phyloP scores from a whole-genome alignment of 148 eudicot genomes.

The Fagopyrum tataricum region DNA sequence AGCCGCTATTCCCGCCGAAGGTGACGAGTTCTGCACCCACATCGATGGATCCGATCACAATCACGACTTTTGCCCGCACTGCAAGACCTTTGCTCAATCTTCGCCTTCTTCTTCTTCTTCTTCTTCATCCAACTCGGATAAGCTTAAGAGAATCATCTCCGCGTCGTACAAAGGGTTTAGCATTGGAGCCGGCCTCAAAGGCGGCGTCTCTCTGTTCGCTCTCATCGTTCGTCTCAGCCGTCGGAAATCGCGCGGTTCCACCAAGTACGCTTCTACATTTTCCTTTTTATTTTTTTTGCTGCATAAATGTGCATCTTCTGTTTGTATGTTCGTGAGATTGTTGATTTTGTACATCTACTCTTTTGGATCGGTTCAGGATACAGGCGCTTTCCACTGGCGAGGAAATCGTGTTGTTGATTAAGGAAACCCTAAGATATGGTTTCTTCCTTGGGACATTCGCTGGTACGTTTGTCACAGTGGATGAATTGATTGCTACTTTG shows the following conservation, averaged over 20 bases:
- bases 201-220: conserved; percentile 82
- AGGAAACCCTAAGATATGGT: conserved; percentile 89
- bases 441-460: conserved; percentile 89
- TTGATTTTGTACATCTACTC: background rate
- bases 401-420: conserved; percentile 52
- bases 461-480: conserved; percentile 87
- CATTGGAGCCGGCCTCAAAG: conserved; percentile 92
- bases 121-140: conserved; percentile 47
- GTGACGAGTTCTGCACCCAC: background rate
- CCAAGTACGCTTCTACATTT: conserved; percentile 25
- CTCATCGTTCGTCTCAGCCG: conserved; percentile 74
- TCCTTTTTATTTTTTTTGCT: background rate
- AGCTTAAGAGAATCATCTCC: conserved; percentile 36
- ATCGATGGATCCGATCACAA: background rate
- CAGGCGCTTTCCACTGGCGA: conserved; percentile 55
- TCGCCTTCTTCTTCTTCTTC: conserved; percentile 42
- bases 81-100: conserved; percentile 27
- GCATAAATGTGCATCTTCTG: background rate
- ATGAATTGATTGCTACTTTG: conserved; percentile 70
- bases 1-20: background rate
- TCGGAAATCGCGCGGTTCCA: conserved; percentile 31
- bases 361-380: conserved; percentile 15
- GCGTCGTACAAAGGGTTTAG: conserved; percentile 72
- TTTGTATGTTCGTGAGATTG: background rate
- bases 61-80: conserved; percentile 33